Conservation (phyloP, 2,329 filamentous ascomycete species). For the Graphiopsis chlorocephala region DNA sequence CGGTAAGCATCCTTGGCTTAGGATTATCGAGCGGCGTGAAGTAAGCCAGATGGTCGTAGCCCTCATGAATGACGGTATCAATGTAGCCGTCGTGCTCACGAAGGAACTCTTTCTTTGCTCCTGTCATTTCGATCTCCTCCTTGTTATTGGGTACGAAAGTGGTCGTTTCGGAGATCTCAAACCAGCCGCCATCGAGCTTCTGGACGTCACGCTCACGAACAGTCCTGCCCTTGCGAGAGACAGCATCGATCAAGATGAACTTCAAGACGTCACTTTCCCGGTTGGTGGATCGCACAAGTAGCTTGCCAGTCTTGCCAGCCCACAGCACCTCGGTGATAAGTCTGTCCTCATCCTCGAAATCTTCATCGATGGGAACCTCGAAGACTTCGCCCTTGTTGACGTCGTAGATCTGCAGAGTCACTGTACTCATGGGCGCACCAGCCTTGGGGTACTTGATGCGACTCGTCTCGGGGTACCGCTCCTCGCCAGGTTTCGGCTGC, state of each 20-base stretch:
- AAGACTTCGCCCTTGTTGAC: slow-evolving; percentile 74
- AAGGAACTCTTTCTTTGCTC: slow-evolving; percentile 45
- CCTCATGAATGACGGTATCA: slow-evolving; percentile 81
- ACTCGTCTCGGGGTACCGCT: slow-evolving; percentile 85
- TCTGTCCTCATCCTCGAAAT: slow-evolving; percentile 76
- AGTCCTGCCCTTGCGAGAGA: slow-evolving; percentile 68
- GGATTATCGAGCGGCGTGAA: slow-evolving; percentile 84
- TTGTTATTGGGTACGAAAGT: slow-evolving; percentile 70
- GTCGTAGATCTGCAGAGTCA: slow-evolving; percentile 87
- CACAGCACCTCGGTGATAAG: slow-evolving; percentile 92
- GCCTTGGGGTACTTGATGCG: slow-evolving; percentile 98
- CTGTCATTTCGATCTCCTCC: slow-evolving; percentile 62
- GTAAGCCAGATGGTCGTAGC: slow-evolving; percentile 88
- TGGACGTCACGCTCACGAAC: slow-evolving; percentile 77
- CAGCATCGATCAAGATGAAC: slow-evolving; percentile 80
- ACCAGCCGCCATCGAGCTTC: slow-evolving; percentile 92
- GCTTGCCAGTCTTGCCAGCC: slow-evolving; percentile 71
- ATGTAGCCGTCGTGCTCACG: slow-evolving; percentile 79
- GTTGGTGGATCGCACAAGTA: slow-evolving; percentile 88
- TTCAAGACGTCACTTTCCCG: slow-evolving; percentile 89
- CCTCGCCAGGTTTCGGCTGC: slow-evolving; percentile 65
- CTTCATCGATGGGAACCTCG: slow-evolving; percentile 70
- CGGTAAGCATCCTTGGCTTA: slow-evolving; percentile 80
- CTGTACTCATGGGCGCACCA: slow-evolving; percentile 86
- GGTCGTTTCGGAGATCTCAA: slow-evolving; percentile 86